Evolutionary conservation across 78 protist species (phyloP), one percentile per base, ranked within the genome.

Genomic region (Creolimax fragrantissima): DNA sequence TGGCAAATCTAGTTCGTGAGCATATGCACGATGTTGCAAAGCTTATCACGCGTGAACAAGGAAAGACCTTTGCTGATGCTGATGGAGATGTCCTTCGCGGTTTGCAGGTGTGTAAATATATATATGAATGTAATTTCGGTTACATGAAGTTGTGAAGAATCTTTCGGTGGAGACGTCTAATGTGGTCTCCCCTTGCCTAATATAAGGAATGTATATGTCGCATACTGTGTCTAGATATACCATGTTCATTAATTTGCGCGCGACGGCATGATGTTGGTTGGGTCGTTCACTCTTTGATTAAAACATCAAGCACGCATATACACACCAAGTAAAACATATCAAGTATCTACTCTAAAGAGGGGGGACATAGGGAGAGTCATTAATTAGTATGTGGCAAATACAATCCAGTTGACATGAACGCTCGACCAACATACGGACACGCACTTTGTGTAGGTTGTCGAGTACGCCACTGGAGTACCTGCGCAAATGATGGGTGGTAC

Each of bases 61-160:
- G 99, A 89, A 98, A 98, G 97, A 97, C 98, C 32, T 90, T 96
- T 2, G 97, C 96, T 6, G 99, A 98, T 44, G 99, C 99, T 32
- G 88, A 91, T 83, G 97, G 97, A 44, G 97, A 96, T 88, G 96
- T 96, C 3, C 94, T 96, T 89, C 92, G 97, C 37, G 97, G 97
- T 81, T 74, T 92, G 35, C 91, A 42, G 74, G 74, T 58, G n/a
- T n/a, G n/a, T n/a, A n/a, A n/a, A n/a, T n/a, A n/a, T n/a, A n/a
- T n/a, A 45, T 3, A 24, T 17, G 81, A 17, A 24, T 58, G 24
- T 84, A 3, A 6, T 6, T 84, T 6, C 88, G 36, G 3, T 81
- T 5, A 5, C 85, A 81, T 81, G 5, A 5, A 41, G 36, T 81
- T 24, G 36, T 5, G 36, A 4, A 3, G 44, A 3, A 24, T 24